phyloP scores from a whole-genome alignment of 306 rosid species.

The Castanospermum australe region DNA sequence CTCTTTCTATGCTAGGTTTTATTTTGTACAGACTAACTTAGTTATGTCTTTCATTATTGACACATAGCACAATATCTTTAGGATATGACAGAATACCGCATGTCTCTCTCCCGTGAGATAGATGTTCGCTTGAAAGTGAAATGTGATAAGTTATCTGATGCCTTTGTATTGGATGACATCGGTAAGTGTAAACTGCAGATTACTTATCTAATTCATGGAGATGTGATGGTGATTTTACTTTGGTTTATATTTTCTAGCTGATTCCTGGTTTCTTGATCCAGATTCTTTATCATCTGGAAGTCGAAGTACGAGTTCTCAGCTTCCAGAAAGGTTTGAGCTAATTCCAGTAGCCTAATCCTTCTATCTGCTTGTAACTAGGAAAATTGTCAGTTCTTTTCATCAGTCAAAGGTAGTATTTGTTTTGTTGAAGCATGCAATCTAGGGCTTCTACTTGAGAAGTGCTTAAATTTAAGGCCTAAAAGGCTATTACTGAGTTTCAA shows the following conservation, averaged over 20 bases:
- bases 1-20: background rate
- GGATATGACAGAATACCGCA: conserved; percentile 84
- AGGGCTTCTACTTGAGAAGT: background rate
- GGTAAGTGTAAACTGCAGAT: conserved; percentile 44
- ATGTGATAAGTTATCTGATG: conserved; percentile 70
- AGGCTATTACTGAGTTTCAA: too few relatives aligned
- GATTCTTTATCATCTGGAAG: conserved; percentile 67
- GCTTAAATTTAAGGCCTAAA: too few relatives aligned
- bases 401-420: background rate
- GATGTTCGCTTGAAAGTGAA: conserved; percentile 76
- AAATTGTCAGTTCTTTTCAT: background rate
- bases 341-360: background rate
- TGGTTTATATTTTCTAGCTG: conserved; percentile 10
- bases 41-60: conserved; percentile 17
- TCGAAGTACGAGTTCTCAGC: conserved; percentile 66
- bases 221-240: conserved; percentile 4
- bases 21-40: conserved; percentile 12
- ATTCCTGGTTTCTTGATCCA: conserved; percentile 36
- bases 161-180: conserved; percentile 67
- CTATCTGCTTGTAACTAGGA: background rate
- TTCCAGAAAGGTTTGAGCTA: conserved; percentile 79
- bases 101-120: conserved; percentile 72
- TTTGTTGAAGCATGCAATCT: background rate
- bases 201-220: conserved; percentile 11
- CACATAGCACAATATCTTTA: conserved; percentile 26